Evolutionary conservation across 1,284 basidiomycete species (phyloP).

Genomic region (Singerocomus inundabilis): DNA sequence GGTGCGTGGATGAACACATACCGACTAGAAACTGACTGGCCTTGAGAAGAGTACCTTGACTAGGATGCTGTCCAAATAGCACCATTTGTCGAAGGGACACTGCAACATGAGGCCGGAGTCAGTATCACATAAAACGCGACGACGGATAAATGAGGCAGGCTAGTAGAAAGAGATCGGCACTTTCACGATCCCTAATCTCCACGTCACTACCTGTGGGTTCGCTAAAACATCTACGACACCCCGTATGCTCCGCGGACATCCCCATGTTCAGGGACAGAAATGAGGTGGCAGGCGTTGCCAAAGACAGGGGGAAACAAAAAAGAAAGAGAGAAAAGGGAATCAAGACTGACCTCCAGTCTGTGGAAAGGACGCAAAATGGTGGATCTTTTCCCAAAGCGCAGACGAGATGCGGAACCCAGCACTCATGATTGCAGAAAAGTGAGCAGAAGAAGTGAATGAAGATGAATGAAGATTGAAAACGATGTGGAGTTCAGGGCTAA

Average conservation of each 20-base stretch:
- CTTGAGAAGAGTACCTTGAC: conserved; percentile 30
- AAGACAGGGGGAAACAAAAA: neutral
- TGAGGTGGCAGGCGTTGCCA: neutral
- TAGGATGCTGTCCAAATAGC: conserved; percentile 31
- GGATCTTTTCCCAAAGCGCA: conserved; percentile 87
- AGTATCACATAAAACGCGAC: conserved; percentile 2
- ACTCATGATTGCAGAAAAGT: conserved; percentile 16
- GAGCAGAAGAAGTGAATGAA: neutral
- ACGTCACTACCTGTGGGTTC: neutral
- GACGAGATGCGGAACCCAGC: conserved; percentile 66
- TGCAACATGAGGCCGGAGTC: conserved; percentile 2
- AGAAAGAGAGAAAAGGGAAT: conserved; percentile 42
- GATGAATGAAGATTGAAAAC: neutral
- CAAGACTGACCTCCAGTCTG: conserved; percentile 83
- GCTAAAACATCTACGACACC: neutral
- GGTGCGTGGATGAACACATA: no score
- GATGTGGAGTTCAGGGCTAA: neutral
- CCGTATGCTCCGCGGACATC: conserved; percentile 5
- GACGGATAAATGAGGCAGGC: neutral
- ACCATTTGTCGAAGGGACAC: conserved; percentile 32
- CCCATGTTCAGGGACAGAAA: neutral
- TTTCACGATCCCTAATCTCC: neutral
- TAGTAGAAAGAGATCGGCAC: neutral
- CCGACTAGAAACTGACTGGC: conserved; percentile 28
- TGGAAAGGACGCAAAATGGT: conserved; percentile 92